Percentiles rank a stretch among this genome's conserved stretches.
Evolutionary conservation across 2,329 filamentous ascomycete genomes (phyloP).

Genomic region (Chrysoporthe cubensis): DNA sequence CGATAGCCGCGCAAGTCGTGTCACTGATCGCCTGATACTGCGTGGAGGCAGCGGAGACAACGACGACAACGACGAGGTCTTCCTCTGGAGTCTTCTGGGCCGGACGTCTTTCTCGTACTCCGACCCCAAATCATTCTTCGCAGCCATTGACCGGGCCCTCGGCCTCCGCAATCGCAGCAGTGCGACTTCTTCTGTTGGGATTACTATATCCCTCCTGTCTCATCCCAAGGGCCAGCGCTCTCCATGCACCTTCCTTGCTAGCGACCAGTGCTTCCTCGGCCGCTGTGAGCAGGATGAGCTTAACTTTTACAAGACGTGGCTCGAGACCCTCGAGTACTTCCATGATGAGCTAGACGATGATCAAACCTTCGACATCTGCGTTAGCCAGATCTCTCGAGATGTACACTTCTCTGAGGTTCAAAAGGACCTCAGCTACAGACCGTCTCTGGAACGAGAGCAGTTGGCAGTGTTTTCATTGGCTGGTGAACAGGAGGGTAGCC

Average conservation of each 20-base stretch:
- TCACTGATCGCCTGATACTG: slow-evolving; percentile 2
- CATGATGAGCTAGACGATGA: slow-evolving; percentile 1
- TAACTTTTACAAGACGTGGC: slow-evolving; percentile 16
- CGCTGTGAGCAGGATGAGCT: slow-evolving; percentile 13
- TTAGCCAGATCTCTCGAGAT: slow-evolving; percentile 6
- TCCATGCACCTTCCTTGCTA: slow-evolving; percentile 8
- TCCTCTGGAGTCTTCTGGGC: slow-evolving; percentile 17
- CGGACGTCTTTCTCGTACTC: background rate
- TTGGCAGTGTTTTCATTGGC: background rate
- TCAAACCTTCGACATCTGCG: slow-evolving; percentile 11
- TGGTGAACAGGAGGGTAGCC: background rate
- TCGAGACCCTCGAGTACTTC: slow-evolving; percentile 16
- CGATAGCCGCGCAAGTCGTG: background rate
- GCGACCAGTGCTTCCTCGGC: slow-evolving; percentile 17
- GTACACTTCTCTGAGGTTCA: slow-evolving; percentile 11
- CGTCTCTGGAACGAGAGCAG: background rate
- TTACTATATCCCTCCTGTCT: slow-evolving; percentile 12
- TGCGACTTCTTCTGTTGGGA: background rate
- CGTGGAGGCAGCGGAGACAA: slow-evolving; percentile 9
- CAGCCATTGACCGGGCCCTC: slow-evolving; percentile 18
- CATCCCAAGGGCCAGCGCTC: slow-evolving; percentile 11
- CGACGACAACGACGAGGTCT: background rate
- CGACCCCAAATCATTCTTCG: slow-evolving; percentile 12
- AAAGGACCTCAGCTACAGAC: background rate
- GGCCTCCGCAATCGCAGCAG: slow-evolving; percentile 4